Evolutionary conservation across 2,329 filamentous ascomycete genomes (phyloP), one percentile per base, ranked within the genome.

Genomic region (Colletotrichum trifolii): DNA sequence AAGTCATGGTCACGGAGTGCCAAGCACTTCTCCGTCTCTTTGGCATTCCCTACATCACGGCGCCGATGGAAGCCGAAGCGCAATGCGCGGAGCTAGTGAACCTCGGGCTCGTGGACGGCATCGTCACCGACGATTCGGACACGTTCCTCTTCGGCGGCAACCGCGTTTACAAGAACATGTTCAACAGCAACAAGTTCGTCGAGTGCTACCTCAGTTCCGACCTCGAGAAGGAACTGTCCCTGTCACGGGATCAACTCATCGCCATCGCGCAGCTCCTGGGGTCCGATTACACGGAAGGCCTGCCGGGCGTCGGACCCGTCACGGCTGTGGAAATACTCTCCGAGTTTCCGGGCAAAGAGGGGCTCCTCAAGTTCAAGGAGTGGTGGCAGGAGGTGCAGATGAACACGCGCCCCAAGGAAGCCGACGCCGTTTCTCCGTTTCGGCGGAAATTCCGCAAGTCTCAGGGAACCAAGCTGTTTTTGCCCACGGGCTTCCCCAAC

Each of bases 81-180:
- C 96, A 99, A 76, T 99, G 96, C 73, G 96, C 96, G 0, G 92
- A 97, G 77, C 87, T 99, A 4, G 94, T 99, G 1, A 81, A 80
- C 0, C 82, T 98, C 0, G 93, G 93, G 0, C 87, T 98, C 0
- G 96, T 99, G 8, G 96, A 99, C 75, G 96, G 96, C 11, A 97
- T 99, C 67, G 94, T 99, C 36, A 99, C 96, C 0, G 96, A 99
- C 73, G 96, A 99, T 75, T 96, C 92, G 3, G 96, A 99, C 81
- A 96, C 91, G 1, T 99, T 99, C 73, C 86, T 99, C 1, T 99
- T 99, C 76, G 96, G 96, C 15, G 96, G 96, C 42, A 99, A 94
- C 0, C 86, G 95, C 15, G 91, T 99, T 25, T 99, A 99, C 84
- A 99, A 99, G 78, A 99, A 99, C 81, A 97, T 99, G 94, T 99